Conservation (phyloP, 768 basidiomycete genomes). For the Mycena capillaripes region DNA sequence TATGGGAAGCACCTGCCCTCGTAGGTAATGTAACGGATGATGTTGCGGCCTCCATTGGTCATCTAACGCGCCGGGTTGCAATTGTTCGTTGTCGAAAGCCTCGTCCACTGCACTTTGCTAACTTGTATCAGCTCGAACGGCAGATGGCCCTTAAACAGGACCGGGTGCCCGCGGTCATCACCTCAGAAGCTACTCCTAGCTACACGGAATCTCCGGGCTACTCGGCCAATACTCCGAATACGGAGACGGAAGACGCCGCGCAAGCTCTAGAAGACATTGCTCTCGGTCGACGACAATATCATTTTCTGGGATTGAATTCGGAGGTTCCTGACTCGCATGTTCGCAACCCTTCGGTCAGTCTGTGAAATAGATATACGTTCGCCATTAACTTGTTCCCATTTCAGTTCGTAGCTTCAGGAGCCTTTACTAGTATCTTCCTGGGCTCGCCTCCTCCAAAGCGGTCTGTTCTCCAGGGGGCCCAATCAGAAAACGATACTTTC, state of each 20-base stretch:
- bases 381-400: not conserved
- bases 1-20: constrained; percentile 19
- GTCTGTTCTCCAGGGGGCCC: constrained; percentile 5
- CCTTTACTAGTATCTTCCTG: constrained; percentile 16
- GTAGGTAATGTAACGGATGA: constrained; percentile 24
- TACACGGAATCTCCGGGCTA: constrained; percentile 2
- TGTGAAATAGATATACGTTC: not conserved
- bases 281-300: constrained; percentile 22
- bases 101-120: not conserved
- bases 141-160: constrained; percentile 23
- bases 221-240: not conserved
- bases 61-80: constrained; percentile 19
- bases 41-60: constrained; percentile 15
- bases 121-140: constrained; percentile 12
- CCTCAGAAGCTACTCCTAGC: not conserved
- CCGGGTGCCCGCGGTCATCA: not conserved
- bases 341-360: constrained; percentile 4
- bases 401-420: constrained; percentile 1
- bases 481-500: constrained; percentile 15
- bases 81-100: not conserved
- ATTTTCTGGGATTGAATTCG: constrained; percentile 10
- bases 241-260: constrained; percentile 26
- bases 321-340: constrained; percentile 15
- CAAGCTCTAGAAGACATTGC: constrained; percentile 19
- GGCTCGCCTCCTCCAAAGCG: not conserved